Base-by-base conservation (phyloP, 805 yeast species). In the Phaffomyces antillensis region DNA sequence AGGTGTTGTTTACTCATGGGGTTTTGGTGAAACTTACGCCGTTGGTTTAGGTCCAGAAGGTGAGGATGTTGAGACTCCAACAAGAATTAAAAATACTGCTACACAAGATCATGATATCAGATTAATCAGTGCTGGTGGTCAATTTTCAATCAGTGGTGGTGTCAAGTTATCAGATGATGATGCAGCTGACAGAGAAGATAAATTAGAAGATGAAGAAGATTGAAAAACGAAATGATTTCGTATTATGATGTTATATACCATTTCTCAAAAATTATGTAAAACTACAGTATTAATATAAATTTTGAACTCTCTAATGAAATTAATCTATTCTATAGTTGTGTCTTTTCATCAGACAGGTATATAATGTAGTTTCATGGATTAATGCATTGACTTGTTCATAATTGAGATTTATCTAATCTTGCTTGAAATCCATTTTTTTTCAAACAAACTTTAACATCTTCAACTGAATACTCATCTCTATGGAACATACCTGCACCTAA, bases 401-500 rank as follows among this genome's bases (percentile, higher is more conserved):
- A 32, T 9, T 31, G 37, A 23, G 36, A 36, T 10, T 43, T 39
- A 50, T 83, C 90, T 50, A 82, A 69, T 63, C 96, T 77, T n/a
- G 87, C 96, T 48, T 77, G 77, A 59, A 87, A 73, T 0, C 84
- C 86, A 15, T 73, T 62, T 1, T 70, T 65, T 39, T 71, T 65
- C 61, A 91, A 72, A 52, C 75, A 80, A 26, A 73, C 62, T 65
- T 93, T 93, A 37, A 93, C 96, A 41, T 89, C 81, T 41, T 76
- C 73, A 16, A 93, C 97, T 12, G 87, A 81, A 65, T 84, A 93
- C 58, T 91, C 98, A 20, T 86, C 90, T 61, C 99, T 75, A 70
- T 93, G 99, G 72, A 93, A 93, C 83, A 93, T 84, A 37, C 99
- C 99, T 5, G 99, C 99, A 34, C 99, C 99, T 36, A 93, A 73